These are phyloP conservation scores for Quercus lobata DNA, from an alignment of 331 rosid genomes.

Conservation along the genomic window DNA sequence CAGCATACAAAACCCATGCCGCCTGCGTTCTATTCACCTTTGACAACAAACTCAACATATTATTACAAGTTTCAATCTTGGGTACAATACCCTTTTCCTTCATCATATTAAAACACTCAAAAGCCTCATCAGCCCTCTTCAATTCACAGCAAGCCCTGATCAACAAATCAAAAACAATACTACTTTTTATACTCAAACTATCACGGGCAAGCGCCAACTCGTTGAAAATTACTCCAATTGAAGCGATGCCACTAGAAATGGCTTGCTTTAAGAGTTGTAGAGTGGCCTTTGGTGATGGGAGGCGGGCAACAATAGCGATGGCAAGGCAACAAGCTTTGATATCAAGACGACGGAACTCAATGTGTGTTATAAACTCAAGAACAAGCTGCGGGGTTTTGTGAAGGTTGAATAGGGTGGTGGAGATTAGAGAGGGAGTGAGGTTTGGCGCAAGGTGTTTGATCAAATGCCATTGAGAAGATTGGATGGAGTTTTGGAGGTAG, in stretches of 20 bases:
- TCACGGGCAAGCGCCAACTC: constrained; percentile 30
- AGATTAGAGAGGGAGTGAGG: constrained; percentile 43
- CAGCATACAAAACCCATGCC: constrained; percentile 78
- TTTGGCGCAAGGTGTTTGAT: constrained; percentile 54
- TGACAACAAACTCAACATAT: constrained; percentile 50
- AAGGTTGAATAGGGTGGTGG: constrained; percentile 45
- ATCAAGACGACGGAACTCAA: constrained; percentile 40
- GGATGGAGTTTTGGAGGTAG: constrained; percentile 28
- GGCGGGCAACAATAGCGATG: constrained; percentile 46
- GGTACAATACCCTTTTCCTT: constrained; percentile 44
- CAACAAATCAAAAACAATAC: constrained; percentile 43
- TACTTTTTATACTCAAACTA: constrained; percentile 23
- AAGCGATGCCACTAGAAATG: constrained; percentile 23
- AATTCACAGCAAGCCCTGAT: constrained; percentile 53
- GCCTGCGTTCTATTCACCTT: constrained; percentile 43
- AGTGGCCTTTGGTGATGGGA: constrained; percentile 52
- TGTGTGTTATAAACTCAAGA: constrained; percentile 35
- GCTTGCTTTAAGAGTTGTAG: constrained; percentile 37
- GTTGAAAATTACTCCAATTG: constrained; percentile 29
- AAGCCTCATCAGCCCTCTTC: constrained; percentile 48
- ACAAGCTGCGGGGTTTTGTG: constrained; percentile 44
- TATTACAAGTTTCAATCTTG: constrained; percentile 59
- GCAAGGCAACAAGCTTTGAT: constrained; percentile 46
- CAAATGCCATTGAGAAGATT: constrained; percentile 83
- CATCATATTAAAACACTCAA: constrained; percentile 63